Evolutionary conservation across 163 green algal species (phyloP).

Genomic region (Trebouxiophyceae sp.): DNA sequence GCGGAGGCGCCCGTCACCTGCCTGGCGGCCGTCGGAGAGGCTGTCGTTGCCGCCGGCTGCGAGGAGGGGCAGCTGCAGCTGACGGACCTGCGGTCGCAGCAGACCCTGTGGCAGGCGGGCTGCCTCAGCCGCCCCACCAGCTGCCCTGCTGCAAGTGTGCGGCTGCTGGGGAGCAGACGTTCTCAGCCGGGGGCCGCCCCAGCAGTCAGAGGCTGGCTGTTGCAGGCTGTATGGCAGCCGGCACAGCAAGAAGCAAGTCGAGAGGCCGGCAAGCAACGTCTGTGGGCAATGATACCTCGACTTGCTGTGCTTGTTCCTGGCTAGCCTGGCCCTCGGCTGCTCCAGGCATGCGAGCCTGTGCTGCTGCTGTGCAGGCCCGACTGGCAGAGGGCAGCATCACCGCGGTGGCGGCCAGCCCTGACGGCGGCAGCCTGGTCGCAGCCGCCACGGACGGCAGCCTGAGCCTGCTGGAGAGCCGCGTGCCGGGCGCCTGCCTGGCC

Average conservation of each 20-base stretch:
- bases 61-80: too few relatives aligned
- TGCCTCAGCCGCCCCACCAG: background rate
- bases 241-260: too few relatives aligned
- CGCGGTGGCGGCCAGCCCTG: constrained; percentile 31
- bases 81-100: constrained; percentile 40
- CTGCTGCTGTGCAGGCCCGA: constrained; percentile 11
- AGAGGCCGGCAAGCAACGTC: too few relatives aligned
- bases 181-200: too few relatives aligned
- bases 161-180: too few relatives aligned
- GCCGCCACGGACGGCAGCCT: constrained; percentile 57
- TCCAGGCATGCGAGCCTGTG: too few relatives aligned
- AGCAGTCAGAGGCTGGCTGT: too few relatives aligned
- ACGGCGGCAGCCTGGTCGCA: constrained; percentile 32
- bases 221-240: too few relatives aligned
- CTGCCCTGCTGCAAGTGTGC: background rate
- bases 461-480: constrained; percentile 53
- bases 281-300: too few relatives aligned
- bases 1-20: constrained; percentile 56
- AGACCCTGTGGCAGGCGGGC: constrained; percentile 18
- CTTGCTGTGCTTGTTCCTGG: too few relatives aligned
- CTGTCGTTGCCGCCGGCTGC: constrained; percentile 44
- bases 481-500: constrained; percentile 20
- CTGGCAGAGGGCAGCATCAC: constrained; percentile 52
- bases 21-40: constrained; percentile 64
- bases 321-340: too few relatives aligned